Percentiles rank a stretch among this genome's conserved stretches.
phyloP scores from a whole-genome alignment of 2,329 filamentous ascomycete genomes.

The Fusarium euwallaceae region DNA sequence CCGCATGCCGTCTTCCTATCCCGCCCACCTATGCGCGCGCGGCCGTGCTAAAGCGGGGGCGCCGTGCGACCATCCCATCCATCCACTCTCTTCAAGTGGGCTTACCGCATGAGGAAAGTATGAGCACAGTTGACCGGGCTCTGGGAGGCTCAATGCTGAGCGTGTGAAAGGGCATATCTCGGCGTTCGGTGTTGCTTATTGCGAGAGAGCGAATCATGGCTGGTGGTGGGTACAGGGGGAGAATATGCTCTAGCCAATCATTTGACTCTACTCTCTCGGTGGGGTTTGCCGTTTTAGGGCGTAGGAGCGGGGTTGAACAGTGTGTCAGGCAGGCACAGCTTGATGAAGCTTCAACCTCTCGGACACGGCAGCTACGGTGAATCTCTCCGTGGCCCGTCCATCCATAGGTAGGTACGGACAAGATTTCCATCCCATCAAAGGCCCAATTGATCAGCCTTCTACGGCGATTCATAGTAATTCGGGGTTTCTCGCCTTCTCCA shows the following conservation, averaged over 20 bases:
- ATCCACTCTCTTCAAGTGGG: slow-evolving; percentile 20
- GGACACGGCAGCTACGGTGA: slow-evolving; percentile 32
- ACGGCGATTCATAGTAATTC: background rate
- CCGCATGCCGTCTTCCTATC: slow-evolving; percentile 27
- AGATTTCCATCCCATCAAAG: background rate
- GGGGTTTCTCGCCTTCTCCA: background rate
- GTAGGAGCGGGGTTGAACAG: slow-evolving; percentile 28
- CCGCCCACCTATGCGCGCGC: background rate
- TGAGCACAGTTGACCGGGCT: slow-evolving; percentile 14
- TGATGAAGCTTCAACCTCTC: background rate
- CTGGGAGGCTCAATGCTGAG: slow-evolving; percentile 1
- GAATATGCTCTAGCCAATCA: slow-evolving; percentile 22
- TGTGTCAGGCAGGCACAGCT: background rate
- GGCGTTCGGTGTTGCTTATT: slow-evolving; percentile 45
- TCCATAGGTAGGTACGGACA: background rate
- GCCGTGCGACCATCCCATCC: slow-evolving; percentile 34
- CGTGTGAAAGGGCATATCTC: slow-evolving; percentile 46
- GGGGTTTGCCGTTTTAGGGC: slow-evolving; percentile 31
- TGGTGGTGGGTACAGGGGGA: slow-evolving; percentile 19
- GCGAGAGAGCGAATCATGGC: slow-evolving; percentile 16
- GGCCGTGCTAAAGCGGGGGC: slow-evolving; percentile 30
- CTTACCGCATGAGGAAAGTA: slow-evolving; percentile 45
- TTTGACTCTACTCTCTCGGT: background rate
- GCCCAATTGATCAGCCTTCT: background rate
- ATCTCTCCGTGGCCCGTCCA: slow-evolving; percentile 20